Percentiles rank a stretch among this genome's conserved stretches.
Conservation (phyloP, 1,139 yeast species). For the Protomyces macrosporus region DNA sequence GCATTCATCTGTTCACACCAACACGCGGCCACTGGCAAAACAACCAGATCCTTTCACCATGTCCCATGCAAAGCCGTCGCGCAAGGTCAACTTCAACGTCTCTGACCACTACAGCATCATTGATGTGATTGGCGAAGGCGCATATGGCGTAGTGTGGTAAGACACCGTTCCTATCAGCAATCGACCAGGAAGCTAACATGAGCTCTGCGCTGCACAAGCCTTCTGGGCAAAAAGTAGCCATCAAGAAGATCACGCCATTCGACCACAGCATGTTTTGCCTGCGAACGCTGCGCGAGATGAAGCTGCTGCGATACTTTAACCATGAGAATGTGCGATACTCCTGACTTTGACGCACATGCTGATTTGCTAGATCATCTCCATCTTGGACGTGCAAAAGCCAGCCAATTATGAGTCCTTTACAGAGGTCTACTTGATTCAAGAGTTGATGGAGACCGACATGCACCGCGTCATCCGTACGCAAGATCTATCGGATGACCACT, state of each 20-base stretch:
- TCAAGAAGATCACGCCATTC: conserved; percentile 90
- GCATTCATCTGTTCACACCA: too few species aligned
- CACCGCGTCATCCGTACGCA: conserved; percentile 88
- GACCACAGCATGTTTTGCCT: conserved; percentile 87
- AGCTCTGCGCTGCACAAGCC: conserved; percentile 80
- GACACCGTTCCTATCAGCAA: background rate
- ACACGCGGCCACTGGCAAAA: too few species aligned
- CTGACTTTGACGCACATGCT: conserved; percentile 1
- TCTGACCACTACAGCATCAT: conserved; percentile 79
- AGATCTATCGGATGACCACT: conserved; percentile 78
- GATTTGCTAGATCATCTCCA: conserved; percentile 55
- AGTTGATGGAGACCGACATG: conserved; percentile 91
- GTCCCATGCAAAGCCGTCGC: conserved; percentile 26
- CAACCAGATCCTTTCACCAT: background rate
- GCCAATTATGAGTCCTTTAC: conserved; percentile 64
- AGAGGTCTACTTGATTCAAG: conserved; percentile 89
- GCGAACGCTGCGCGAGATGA: conserved; percentile 83
- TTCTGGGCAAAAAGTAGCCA: conserved; percentile 83
- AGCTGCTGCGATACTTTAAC: conserved; percentile 74
- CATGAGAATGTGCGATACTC: conserved; percentile 61
- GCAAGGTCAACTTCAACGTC: conserved; percentile 74
- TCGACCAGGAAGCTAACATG: background rate
- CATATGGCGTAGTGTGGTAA: conserved; percentile 85
- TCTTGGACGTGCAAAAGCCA: conserved; percentile 88
- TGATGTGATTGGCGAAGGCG: conserved; percentile 95